These are phyloP conservation scores for Colletotrichum filicis DNA, from an alignment of 2,329 filamentous ascomycete species.

Conservation along the genomic window DNA sequence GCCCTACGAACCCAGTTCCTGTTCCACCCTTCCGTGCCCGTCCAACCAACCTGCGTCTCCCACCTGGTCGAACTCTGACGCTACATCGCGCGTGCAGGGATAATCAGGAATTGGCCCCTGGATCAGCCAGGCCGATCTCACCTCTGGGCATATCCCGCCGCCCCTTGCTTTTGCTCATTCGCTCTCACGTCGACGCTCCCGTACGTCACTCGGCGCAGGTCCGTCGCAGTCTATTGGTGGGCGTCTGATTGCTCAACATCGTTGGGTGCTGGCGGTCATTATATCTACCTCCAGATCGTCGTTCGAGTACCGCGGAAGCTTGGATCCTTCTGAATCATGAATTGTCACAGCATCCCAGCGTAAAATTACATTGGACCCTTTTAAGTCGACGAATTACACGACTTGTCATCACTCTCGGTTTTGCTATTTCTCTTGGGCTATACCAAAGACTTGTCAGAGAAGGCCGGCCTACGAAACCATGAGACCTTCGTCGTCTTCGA, in stretches of 20 bases:
- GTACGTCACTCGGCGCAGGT: slow-evolving; percentile 34
- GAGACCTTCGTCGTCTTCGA: slow-evolving; percentile 14
- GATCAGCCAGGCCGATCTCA: slow-evolving; percentile 31
- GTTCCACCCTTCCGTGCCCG: slow-evolving; percentile 3
- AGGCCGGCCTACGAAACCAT: slow-evolving; percentile 7
- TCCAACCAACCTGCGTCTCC: slow-evolving; percentile 27
- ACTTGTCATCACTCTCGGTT: neutral
- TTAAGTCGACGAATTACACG: neutral
- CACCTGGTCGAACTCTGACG: slow-evolving; percentile 28
- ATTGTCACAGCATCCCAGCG: slow-evolving; percentile 7
- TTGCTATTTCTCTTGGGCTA: neutral
- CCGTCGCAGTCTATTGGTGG: slow-evolving; percentile 23
- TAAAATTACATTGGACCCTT: neutral
- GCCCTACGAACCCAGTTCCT: slow-evolving; percentile 30
- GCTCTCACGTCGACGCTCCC: slow-evolving; percentile 8
- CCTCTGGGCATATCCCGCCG: slow-evolving; percentile 11
- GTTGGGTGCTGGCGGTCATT: neutral
- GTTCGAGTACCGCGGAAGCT: slow-evolving; percentile 8
- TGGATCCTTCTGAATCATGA: slow-evolving; percentile 17
- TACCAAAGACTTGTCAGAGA: neutral
- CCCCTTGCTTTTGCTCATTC: slow-evolving; percentile 23
- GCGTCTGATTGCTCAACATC: slow-evolving; percentile 9
- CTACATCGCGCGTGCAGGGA: slow-evolving; percentile 31
- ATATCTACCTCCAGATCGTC: slow-evolving; percentile 26
- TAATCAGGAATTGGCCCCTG: slow-evolving; percentile 35